Base-by-base conservation (phyloP, 2,329 filamentous ascomycete species). In the Diaporthe sp. region DNA sequence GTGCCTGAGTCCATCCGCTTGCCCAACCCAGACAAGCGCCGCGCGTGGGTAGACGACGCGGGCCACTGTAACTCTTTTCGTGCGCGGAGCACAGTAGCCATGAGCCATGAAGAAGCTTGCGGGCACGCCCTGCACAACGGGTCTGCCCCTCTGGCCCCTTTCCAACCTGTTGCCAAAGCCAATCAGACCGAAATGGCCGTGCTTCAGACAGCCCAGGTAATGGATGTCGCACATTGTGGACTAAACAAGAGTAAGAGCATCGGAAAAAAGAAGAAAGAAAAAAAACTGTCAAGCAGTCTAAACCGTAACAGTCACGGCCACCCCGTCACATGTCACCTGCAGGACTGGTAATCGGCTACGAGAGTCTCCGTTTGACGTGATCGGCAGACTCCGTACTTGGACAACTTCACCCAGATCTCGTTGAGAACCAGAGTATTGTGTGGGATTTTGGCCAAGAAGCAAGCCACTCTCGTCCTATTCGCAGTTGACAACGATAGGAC, bases 1-100 rank as follows among this genome's bases (percentile, higher is more conserved):
- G 75, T 75, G 74, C 75, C 75, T 76, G 74, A 74, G 58, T 25
- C 30, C 55, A 58, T 60, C 55, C 22, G 13, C 55, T 60, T 60
- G 33, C 30, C 45, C 22, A 64, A 72, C 60, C 45, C 38, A 33
- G 70, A 54, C 58, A 71, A 69, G 67, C 74, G 60, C 50, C 55
- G 69, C 71, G 73, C 55, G 71, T 71, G 13, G 55, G 47, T 64
- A 75, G 47, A 68, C 64, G 22, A 52, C 64, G 35, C 47, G 33
- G 64, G 33, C 64, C 45, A 67, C 45, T 42, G 38, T 30, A 64
- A 47, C 58, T 42, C 58, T 22, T 67, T 52, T 38, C 45, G 45
- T 52, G 17, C 45, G 64, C 45, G 64, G 64, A 38, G 35, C n/a
- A n/a, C n/a, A n/a, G 64, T 22, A 38, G 13, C 45, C 45, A 25